Evolutionary conservation across 805 yeast species (phyloP), one percentile per base, ranked within the genome.

Genomic region (Barnettozyma populi): DNA sequence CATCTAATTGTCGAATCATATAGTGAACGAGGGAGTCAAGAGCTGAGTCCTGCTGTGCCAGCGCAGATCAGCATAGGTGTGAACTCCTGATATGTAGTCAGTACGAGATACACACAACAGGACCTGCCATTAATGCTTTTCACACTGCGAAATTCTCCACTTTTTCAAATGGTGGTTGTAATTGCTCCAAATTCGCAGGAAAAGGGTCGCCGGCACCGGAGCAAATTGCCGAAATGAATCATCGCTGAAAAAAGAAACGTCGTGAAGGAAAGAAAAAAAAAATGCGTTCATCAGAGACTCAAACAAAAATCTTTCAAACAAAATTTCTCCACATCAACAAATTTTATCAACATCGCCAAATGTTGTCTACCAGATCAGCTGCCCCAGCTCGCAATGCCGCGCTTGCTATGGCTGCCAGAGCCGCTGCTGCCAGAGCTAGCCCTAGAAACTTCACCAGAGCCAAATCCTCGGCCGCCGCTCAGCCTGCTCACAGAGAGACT

Each of bases 401-500:
- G 32, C 32, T 21, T 23, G 16, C 41, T 27, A 20, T 25, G 32
- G 37, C 41, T 5, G 20, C 18, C 29, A 37, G 38, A 27, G 20
- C 44, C 27, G 47, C 55, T 29, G 24, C 44, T n/a, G 41, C 52
- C 41, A 41, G 44, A 29, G 20, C 32, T 9, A n/a, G 19, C 24
- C 10, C 39, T 7, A 25, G 14, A 19, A 24, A 10, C 31, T 37
- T 41, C 42, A 36, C 36, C 9, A 46, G 53, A 45, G 36, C 29
- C 7, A 48, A 51, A 7, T 37, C 47, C 23, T n/a, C n/a, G n/a
- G 37, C 56, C 20, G 44, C 54, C 27, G 40, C 56, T 20, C 37
- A 50, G 8, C 19, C 53, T 7, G 50, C 49, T 8, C 42, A 50
- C 5, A 59, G 64, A 54, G 54, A 60, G 29, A 48, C 49, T 27